Conservation (phyloP, 1,284 basidiomycete species). For the Singerocomus inundabilis region DNA sequence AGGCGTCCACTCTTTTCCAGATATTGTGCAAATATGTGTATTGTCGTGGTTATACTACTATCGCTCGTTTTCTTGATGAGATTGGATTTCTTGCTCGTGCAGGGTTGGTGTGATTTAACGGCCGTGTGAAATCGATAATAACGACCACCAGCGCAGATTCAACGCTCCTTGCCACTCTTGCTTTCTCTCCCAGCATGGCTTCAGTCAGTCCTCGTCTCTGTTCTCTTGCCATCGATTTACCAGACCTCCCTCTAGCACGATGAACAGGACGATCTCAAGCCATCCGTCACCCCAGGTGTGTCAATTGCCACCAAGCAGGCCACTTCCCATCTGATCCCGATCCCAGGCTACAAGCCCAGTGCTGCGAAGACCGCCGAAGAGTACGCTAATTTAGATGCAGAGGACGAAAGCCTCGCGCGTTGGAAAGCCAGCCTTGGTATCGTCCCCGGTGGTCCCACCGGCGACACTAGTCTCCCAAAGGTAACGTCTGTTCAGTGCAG, state of each 20-base stretch:
- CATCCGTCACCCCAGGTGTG: conserved; percentile 63
- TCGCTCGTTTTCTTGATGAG: conserved; percentile 30
- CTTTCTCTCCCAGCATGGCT: conserved; percentile 41
- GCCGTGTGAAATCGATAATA: conserved; percentile 38
- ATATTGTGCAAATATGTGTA: conserved; percentile 24
- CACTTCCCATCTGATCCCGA: conserved; percentile 18
- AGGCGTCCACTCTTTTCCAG: conserved; percentile 29
- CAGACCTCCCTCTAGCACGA: conserved; percentile 42
- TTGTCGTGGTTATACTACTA: conserved; percentile 27
- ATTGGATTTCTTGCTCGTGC: conserved; percentile 17
- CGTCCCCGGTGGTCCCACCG: conserved; percentile 47
- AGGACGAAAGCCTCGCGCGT: conserved; percentile 81
- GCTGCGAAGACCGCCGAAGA: conserved; percentile 67
- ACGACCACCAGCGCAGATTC: conserved; percentile 20
- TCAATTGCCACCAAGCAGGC: background rate
- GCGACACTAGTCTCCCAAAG: conserved; percentile 57
- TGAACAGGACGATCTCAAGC: conserved; percentile 63
- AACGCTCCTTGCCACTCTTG: conserved; percentile 19
- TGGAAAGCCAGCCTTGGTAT: conserved; percentile 93
- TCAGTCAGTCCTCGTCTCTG: conserved; percentile 33
- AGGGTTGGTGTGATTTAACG: conserved; percentile 15
- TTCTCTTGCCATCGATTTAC: conserved; percentile 4
- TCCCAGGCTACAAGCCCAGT: conserved; percentile 69
- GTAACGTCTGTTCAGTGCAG: conserved; percentile 34
- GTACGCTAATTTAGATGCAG: conserved; percentile 74